Base-by-base conservation (phyloP, 1,284 basidiomycete genomes). In the Exobasidium rhododendri region DNA sequence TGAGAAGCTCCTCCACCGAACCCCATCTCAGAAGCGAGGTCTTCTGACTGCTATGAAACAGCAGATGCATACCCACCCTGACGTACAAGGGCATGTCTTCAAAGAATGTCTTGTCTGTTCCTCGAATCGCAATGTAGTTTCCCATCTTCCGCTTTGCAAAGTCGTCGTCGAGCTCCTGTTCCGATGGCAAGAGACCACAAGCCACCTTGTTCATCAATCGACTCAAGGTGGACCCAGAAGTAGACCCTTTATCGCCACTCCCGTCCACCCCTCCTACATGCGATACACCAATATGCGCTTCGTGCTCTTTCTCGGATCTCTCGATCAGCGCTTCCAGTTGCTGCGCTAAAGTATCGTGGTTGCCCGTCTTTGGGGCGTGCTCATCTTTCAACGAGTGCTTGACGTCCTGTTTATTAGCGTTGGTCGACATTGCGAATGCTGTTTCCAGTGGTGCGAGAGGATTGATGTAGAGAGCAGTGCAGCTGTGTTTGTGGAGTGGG, bases 41-140 rank as follows among this genome's bases (percentile, higher is more conserved):
- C 24, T 56, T 43, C 22, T 44, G 35, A 22, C 40, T 35, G 24
- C 58, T 26, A 47, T 46, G 55, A 55, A 66, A 66, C 31, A 66
- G 57, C 17, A 66, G 26, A 58, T 66, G 65, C 65, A 64, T 66
- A 31, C 65, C 63, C 1, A 66, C n/a, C 22, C 63, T 51, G 35
- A 64, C 64, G 28, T 59, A 59, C n/a, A 66, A 46, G 7, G 65
- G 65, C 65, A 66, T 66, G 14, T 17, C 26, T 59, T 75, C 73
- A 44, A 73, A 75, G 62, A 75, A 68, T 58, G 56, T 61, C 11
- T 65, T 29, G 29, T 55, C 66, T 11, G 68, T 61, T n/a, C 66
- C 66, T 29, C 73, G 64, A 28, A 72, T 60, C 30, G 68, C 73
- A 56, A 74, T 68, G 17, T 70, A 75, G 61, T 75, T 75, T 56